phyloP scores from a whole-genome alignment of 2,329 filamentous ascomycete species.

The Phaeomoniella chlamydospora region DNA sequence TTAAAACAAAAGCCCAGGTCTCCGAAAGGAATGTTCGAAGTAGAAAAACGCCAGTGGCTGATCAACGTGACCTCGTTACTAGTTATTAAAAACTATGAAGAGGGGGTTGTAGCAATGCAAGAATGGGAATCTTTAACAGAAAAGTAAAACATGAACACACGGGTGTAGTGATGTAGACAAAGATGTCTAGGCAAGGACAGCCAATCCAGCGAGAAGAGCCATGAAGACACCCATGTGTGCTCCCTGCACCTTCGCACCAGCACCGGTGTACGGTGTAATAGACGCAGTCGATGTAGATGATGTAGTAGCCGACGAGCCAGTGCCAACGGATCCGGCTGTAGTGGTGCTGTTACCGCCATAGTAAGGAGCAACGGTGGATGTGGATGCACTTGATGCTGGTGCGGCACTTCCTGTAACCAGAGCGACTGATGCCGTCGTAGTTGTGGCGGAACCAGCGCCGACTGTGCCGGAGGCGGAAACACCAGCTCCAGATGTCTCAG shows the following conservation, averaged over 20 bases:
- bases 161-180: background rate
- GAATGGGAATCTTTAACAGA: background rate
- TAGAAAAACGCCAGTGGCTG: background rate
- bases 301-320: background rate
- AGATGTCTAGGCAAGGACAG: background rate
- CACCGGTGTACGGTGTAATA: background rate
- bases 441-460: slow-evolving; percentile 15
- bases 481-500: too few species aligned
- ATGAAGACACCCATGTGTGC: background rate
- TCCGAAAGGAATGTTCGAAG: background rate
- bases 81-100: background rate
- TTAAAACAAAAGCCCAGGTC: background rate
- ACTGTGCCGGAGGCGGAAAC: slow-evolving; percentile 10
- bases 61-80: background rate
- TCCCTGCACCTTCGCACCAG: background rate
- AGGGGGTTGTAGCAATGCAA: background rate
- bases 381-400: background rate
- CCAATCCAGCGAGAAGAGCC: background rate
- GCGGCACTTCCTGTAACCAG: background rate
- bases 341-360: background rate
- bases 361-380: background rate
- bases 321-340: background rate
- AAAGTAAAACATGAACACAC: background rate
- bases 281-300: background rate
- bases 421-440: slow-evolving; percentile 3